A percentile compares a stretch with the other conserved stretches of the same genome.
Evolutionary conservation across 306 rosid genomes (phyloP).

Genomic region (Chamaecrista fasciculata): DNA sequence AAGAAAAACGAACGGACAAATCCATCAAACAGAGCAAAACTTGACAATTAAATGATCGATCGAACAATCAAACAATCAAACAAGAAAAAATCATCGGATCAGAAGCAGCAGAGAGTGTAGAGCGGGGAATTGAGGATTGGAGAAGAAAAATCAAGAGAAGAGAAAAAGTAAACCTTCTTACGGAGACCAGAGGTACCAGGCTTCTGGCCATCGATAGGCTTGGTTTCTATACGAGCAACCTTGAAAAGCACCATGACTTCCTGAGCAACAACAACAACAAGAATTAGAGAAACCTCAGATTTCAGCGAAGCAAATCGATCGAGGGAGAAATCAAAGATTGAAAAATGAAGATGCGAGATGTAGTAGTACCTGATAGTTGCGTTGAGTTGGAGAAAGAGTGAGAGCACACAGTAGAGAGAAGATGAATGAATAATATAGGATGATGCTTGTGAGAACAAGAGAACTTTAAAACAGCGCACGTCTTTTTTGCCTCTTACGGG

Average conservation of each 20-base stretch:
- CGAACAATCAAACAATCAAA: background rate
- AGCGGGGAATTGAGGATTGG: background rate
- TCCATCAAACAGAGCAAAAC: background rate
- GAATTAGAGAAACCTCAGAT: constrained; percentile 24
- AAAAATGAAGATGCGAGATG: constrained; percentile 12
- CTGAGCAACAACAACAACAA: constrained; percentile 11
- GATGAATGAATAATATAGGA: constrained; percentile 2
- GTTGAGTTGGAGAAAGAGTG: background rate
- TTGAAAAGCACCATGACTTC: constrained; percentile 61
- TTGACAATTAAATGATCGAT: background rate
- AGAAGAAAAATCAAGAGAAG: background rate
- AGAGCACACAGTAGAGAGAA: background rate
- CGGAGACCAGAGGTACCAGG: constrained; percentile 99
- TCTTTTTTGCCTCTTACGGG: background rate
- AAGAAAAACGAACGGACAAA: background rate
- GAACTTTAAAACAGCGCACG: constrained; percentile 5
- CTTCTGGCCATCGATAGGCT: constrained; percentile 96
- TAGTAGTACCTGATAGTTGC: constrained; percentile 12
- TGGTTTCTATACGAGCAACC: constrained; percentile 51
- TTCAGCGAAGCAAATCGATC: background rate
- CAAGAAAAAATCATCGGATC: background rate
- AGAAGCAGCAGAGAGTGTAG: background rate
- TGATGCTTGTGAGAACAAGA: constrained; percentile 27
- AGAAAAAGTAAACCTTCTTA: constrained; percentile 63
- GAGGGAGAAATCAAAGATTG: background rate